Percentiles rank a stretch among this genome's conserved stretches.
Conservation (phyloP, 192 early-diverging fungal genomes). For the Physocladia obscura region DNA sequence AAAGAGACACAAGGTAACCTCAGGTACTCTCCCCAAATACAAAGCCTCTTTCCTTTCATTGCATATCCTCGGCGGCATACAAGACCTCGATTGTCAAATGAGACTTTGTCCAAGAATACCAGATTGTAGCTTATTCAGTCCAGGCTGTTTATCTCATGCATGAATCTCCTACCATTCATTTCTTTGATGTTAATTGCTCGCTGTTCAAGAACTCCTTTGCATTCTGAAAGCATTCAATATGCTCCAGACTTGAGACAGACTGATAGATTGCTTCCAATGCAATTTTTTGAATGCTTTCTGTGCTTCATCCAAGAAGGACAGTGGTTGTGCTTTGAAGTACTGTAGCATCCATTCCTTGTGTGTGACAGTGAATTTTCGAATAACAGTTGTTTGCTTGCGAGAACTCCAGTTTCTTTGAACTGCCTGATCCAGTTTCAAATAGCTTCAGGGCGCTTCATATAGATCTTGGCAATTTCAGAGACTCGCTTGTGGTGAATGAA, state of each 20-base stretch:
- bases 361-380: background rate
- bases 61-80: slow-evolving; percentile 13
- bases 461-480: background rate
- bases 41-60: slow-evolving; percentile 17
- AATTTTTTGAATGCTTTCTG: no score
- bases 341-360: no score
- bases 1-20: background rate
- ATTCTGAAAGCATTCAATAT: background rate
- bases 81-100: slow-evolving; percentile 23
- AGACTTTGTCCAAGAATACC: no score
- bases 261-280: no score
- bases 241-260: no score
- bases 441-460: background rate
- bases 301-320: no score
- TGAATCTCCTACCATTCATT: background rate
- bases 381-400: background rate
- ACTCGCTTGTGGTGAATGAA: background rate
- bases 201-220: background rate
- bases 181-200: slow-evolving; percentile 1
- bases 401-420: no score
- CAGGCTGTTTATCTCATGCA: background rate
- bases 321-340: no score
- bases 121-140: slow-evolving; percentile 18
- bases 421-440: background rate
- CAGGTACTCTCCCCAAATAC: slow-evolving; percentile 7